Evolutionary conservation across 768 basidiomycete genomes (phyloP).

Genomic region (Hirschioporus abietinus): DNA sequence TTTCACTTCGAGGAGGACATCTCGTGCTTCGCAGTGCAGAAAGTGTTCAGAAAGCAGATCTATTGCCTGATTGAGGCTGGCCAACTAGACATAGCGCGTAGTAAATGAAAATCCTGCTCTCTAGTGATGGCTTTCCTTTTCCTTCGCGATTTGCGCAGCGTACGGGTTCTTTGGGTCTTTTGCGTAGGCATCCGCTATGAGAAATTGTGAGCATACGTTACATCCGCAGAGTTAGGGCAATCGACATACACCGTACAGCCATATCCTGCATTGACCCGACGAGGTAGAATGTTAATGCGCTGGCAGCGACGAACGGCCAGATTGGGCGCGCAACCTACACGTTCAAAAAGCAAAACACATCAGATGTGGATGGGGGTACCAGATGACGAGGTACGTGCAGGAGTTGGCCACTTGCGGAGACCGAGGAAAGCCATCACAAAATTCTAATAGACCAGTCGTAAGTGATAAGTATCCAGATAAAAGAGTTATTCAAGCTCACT

Average conservation of each 20-base stretch:
- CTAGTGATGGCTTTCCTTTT: slow-evolving; percentile 45
- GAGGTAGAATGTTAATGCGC: slow-evolving; percentile 58
- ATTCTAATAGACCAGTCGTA: background rate
- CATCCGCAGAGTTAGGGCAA: background rate
- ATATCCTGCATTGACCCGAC: slow-evolving; percentile 63
- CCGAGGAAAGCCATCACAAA: slow-evolving; percentile 64
- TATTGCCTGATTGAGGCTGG: slow-evolving; percentile 1
- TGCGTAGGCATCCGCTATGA: slow-evolving; percentile 56
- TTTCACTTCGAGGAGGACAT: background rate
- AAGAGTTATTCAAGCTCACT: background rate
- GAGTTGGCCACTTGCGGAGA: slow-evolving; percentile 77
- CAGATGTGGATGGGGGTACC: background rate
- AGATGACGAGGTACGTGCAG: slow-evolving; percentile 40
- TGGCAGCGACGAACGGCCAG: slow-evolving; percentile 77
- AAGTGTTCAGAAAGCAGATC: background rate
- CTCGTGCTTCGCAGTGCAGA: background rate
- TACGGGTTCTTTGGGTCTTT: slow-evolving; percentile 82
- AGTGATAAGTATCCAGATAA: slow-evolving; percentile 4
- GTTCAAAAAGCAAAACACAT: slow-evolving; percentile 9
- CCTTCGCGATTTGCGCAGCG: slow-evolving; percentile 60
- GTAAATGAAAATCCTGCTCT: background rate
- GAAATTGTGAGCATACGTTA: background rate
- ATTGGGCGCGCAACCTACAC: slow-evolving; percentile 62
- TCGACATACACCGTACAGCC: slow-evolving; percentile 62
- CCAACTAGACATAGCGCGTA: background rate